phyloP scores from a whole-genome alignment of 108 stramenopile genomes.

The Discostella pseudostelligera region DNA sequence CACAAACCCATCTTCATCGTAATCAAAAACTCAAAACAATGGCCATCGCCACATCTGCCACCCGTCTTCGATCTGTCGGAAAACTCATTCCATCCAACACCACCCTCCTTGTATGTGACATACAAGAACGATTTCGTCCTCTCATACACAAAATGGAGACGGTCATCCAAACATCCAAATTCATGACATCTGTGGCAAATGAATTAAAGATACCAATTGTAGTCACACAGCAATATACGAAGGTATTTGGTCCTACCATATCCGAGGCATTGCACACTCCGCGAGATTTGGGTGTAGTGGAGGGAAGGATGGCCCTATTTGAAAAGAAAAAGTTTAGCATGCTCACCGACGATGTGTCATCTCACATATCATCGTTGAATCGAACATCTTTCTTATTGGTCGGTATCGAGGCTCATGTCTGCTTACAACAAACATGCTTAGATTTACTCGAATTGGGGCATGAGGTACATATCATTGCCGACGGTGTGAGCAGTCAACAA shows the following conservation, averaged over 20 bases:
- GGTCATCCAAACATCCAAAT: slow-evolving; percentile 78
- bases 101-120: slow-evolving; percentile 88
- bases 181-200: slow-evolving; percentile 85
- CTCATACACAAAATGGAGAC: slow-evolving; percentile 81
- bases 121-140: slow-evolving; percentile 94
- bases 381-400: slow-evolving; percentile 75
- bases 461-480: slow-evolving; percentile 88
- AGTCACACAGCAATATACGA: slow-evolving; percentile 96
- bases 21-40: slow-evolving; percentile 2
- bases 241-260: slow-evolving; percentile 89
- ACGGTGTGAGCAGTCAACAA: slow-evolving; percentile 84
- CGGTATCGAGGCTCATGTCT: slow-evolving; percentile 98
- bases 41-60: slow-evolving; percentile 28
- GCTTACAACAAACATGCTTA: slow-evolving; percentile 89
- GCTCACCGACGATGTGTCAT: slow-evolving; percentile 75
- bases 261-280: slow-evolving; percentile 64
- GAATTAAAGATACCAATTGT: slow-evolving; percentile 83
- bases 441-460: slow-evolving; percentile 84
- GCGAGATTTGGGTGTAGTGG: slow-evolving; percentile 34
- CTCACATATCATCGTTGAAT: slow-evolving; percentile 45
- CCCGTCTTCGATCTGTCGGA: slow-evolving; percentile 60
- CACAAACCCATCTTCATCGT: too few species aligned
- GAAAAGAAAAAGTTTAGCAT: slow-evolving; percentile 96
- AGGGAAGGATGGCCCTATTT: slow-evolving; percentile 41
- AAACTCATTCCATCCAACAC: slow-evolving; percentile 77